Base-by-base conservation (phyloP, 2,329 filamentous ascomycete genomes). In the Massarina eburnea region DNA sequence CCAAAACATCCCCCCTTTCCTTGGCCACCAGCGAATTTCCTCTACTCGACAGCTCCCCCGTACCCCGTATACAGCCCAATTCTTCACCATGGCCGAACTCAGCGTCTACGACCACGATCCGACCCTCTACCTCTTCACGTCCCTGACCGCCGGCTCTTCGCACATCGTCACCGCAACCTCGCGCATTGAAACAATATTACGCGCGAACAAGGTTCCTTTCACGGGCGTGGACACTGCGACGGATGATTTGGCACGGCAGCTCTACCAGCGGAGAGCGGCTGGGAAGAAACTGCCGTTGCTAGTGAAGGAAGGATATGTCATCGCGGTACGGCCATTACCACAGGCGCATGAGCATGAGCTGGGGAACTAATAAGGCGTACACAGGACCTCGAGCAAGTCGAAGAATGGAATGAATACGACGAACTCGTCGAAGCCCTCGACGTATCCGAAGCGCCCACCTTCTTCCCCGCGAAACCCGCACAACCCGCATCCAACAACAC, bases 351-450 rank as follows among this genome's bases (percentile, higher is more conserved):
- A 27, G 22, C 14, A 45, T 46, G n/a, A n/a, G n/a, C n/a, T n/a
- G n/a, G n/a, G n/a, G n/a, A n/a, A n/a, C n/a, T 54, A 51, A 53
- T 33, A 17, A 10, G 7, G 17, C 18, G 8, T 15, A 24, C 15
- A 19, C 20, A 96, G 91, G 94, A 96, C 68, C 80, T 96, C 39
- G 87, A 92, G 54, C 86, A 97, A 71, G 84, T 97, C 53, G 94
- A 99, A 73, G 94, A 99, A 68, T 97, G 92, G 94, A 99, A 99
- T 76, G 94, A 99, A 71, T 96, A 95, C 72, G 91, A 91, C 72
- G 92, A 97, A 73, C 81, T 99, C 51, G 90, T 91, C 71, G 83
- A 92, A 72, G 87, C 92, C 61, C 83, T 97, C 59, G 78, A 77
- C n/a, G 55, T 63, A n/a, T 60, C 59, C 24, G 43, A 55, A 8